Percentiles rank a stretch among this genome's conserved stretches.
Conservation (phyloP, 1,139 yeast species). For the Chernovozyma sophiae-reginae region DNA sequence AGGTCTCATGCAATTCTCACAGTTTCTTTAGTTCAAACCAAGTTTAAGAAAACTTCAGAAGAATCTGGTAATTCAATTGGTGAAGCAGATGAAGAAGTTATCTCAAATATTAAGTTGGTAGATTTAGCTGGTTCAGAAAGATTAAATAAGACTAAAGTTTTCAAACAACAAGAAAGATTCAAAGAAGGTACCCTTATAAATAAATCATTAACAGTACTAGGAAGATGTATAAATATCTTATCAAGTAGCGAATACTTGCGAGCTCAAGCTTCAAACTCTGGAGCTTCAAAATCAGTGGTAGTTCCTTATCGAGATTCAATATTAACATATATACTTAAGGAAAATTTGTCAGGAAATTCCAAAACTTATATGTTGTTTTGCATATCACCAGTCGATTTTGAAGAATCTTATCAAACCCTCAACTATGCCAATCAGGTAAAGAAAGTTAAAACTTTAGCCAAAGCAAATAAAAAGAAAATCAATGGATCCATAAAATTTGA, state of each 20-base stretch:
- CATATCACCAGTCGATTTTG: constrained; percentile 70
- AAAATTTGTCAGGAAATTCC: constrained; percentile 70
- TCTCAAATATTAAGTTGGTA: constrained; percentile 63
- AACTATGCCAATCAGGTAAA: constrained; percentile 76
- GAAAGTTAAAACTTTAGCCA: constrained; percentile 60
- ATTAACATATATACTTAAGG: constrained; percentile 68
- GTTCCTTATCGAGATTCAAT: constrained; percentile 73
- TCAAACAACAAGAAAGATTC: constrained; percentile 54
- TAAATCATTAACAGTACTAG: constrained; percentile 69
- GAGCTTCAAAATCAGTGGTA: constrained; percentile 17
- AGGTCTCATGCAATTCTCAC: constrained; percentile 79
- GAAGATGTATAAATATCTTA: constrained; percentile 65
- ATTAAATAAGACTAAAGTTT: constrained; percentile 57
- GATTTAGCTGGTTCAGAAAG: constrained; percentile 85
- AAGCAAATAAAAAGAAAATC: constrained; percentile 36
- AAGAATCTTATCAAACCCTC: constrained; percentile 69
- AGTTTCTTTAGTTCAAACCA: constrained; percentile 55
- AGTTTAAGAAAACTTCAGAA: constrained; percentile 24
- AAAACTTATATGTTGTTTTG: constrained; percentile 76
- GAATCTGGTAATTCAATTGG: constrained; percentile 28
- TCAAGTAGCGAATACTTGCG: constrained; percentile 26
- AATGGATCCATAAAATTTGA: constrained; percentile 22
- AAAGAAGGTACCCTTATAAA: constrained; percentile 75
- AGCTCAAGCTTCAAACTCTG: not conserved
- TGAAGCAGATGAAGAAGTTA: constrained; percentile 50